Evolutionary conservation across 495 filamentous ascomycete genomes (phyloP), one percentile per base, ranked within the genome.

Genomic region (Neurospora cerealis): DNA sequence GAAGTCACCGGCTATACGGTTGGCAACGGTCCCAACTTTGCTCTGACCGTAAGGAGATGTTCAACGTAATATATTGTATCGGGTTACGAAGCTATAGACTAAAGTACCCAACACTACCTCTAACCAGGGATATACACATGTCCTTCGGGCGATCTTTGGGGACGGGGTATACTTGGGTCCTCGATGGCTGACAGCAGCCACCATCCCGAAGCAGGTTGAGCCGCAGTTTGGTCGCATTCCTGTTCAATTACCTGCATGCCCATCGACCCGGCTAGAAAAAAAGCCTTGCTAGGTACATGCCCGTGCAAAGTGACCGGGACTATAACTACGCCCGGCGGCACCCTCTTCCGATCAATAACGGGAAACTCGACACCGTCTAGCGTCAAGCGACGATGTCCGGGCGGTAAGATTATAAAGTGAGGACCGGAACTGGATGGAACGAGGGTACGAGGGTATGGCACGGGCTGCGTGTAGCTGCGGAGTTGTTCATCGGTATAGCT

Each of bases 1-100:
- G 77, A 98, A 95, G 81, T 98, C 96, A 13, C 94, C 94, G 24
- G 95, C 95, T 69, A 98, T 90, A 69, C 93, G 94, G 15, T 91
- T 94, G 11, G 95, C 93, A 11, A 94, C 88, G 79, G 95, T 92
- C n/a, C 94, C 93, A 74, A 97, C 91, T 79, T 90, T 95, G 76
- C 87, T 90, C 77, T 44, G 17, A 44, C n/a, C 41, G 17, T 44
- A 5, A 44, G 41, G 41, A 44, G 41, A 44, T 44, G 41, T 19
- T 44, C 41, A 44, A 17, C 41, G 41, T 44, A 44, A 44, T 44
- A 1, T 44, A 44, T 44, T 44, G 17, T 44, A 5, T 44, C 41
- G 41, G 5, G 17, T 44, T 44, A 19, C 41, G 41, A 44, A 44
- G 41, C 17, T 3, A 44, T 44, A 44, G 41, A 44, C 41, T 44